phyloP scores from a whole-genome alignment of 2,329 filamentous ascomycete species.

The Fonsecaea pugnacius region DNA sequence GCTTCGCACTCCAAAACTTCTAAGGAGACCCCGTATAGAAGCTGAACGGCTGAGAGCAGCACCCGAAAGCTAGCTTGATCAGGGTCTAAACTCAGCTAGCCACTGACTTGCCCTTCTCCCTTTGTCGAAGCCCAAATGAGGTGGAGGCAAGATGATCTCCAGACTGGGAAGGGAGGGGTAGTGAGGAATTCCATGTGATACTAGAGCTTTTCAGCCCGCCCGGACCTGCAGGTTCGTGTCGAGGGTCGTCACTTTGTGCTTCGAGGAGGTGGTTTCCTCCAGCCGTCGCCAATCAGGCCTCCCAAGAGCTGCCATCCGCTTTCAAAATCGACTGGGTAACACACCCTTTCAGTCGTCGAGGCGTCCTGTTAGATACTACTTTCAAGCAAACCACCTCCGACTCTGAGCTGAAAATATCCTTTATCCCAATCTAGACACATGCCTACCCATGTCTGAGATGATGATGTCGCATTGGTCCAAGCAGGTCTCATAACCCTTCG shows the following conservation, averaged over 20 bases:
- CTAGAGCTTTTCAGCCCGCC: neutral
- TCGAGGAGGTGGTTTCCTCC: neutral
- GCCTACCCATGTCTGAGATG: neutral
- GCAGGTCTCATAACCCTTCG: neutral
- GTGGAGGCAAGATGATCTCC: neutral
- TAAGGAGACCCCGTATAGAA: neutral
- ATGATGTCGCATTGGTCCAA: neutral
- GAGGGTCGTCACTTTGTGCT: neutral
- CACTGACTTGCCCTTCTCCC: neutral
- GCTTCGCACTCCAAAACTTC: neutral
- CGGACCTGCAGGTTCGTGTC: neutral
- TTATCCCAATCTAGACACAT: neutral
- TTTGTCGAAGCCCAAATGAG: neutral
- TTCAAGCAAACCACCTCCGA: neutral
- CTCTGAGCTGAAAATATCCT: neutral
- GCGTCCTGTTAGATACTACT: neutral
- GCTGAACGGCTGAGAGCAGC: neutral
- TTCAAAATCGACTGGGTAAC: neutral
- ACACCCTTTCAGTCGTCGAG: neutral
- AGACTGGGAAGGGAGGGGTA: neutral
- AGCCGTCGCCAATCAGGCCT: neutral
- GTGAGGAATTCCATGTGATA: neutral
- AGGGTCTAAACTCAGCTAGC: neutral
- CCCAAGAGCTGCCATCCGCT: neutral
- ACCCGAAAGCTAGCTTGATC: neutral